Evolutionary conservation across 805 yeast genomes (phyloP).

Genomic region (Wickerhamiella allomyrinae): DNA sequence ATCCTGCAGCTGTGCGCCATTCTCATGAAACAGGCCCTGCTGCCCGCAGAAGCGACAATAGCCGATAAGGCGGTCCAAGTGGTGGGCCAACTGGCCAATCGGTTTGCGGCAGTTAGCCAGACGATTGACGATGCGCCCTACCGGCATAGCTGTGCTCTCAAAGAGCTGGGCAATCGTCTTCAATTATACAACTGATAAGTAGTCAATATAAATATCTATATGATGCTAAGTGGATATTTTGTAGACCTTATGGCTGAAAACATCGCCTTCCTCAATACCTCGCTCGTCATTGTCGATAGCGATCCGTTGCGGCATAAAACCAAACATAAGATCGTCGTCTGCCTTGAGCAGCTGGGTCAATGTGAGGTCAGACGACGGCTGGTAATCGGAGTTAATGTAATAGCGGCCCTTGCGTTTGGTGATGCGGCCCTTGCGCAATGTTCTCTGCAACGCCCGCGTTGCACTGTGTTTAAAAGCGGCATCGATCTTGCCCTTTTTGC

Average conservation of each 20-base stretch:
- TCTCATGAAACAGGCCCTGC: background rate
- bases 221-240: too few relatives aligned
- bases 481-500: slow-evolving; percentile 19
- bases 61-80: background rate
- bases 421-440: slow-evolving; percentile 24
- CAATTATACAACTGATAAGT: too few relatives aligned
- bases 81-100: background rate
- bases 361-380: slow-evolving; percentile 23
- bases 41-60: background rate
- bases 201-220: too few relatives aligned
- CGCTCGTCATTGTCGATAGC: slow-evolving; percentile 21
- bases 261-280: slow-evolving; percentile 25
- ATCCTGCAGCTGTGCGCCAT: slow-evolving; percentile 2
- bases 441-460: slow-evolving; percentile 26
- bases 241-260: slow-evolving; percentile 25
- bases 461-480: slow-evolving; percentile 25
- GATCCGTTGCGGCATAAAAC: slow-evolving; percentile 25
- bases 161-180: background rate
- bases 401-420: slow-evolving; percentile 21
- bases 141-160: background rate
- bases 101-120: background rate
- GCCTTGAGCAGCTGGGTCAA: slow-evolving; percentile 23
- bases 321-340: slow-evolving; percentile 26
- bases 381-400: slow-evolving; percentile 22
- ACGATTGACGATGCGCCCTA: background rate